A percentile compares a stretch with the other conserved stretches of the same genome.
Evolutionary conservation across 257 asterid genomes (phyloP).

Genomic region (Petunia axillaris): DNA sequence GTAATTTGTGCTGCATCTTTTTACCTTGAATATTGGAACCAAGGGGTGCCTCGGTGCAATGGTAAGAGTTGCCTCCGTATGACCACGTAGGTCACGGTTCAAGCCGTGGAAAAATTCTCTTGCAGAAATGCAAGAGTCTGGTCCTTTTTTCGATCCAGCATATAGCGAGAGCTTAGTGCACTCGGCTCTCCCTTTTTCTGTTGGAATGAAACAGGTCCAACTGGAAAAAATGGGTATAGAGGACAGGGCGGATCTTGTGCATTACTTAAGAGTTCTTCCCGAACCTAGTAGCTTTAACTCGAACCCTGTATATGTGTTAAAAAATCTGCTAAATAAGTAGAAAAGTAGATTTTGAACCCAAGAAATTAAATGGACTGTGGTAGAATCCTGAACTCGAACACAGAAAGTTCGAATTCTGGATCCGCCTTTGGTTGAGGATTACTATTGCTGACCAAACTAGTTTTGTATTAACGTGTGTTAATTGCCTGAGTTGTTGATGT

Average conservation of each 20-base stretch:
- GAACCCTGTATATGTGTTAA: no score
- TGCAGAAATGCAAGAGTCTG: not conserved
- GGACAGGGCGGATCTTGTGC: no score
- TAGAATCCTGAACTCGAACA: no score
- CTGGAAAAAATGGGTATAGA: not conserved
- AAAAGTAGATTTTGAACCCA: no score
- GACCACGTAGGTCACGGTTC: not conserved
- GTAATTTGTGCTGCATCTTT: constrained; percentile 34
- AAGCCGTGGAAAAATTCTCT: not conserved
- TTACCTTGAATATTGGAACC: not conserved
- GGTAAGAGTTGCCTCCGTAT: not conserved
- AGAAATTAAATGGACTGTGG: no score
- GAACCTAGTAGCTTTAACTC: no score
- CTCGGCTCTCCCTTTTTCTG: not conserved
- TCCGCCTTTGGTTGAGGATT: not conserved
- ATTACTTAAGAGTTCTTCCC: no score
- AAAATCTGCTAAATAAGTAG: no score
- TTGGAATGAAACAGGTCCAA: not conserved
- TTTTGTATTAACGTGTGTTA: not conserved
- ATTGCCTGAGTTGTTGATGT: not conserved
- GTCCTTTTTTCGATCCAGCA: not conserved
- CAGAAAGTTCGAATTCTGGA: no score
- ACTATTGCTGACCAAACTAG: not conserved
- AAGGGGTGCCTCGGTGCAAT: not conserved
- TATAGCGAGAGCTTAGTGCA: not conserved